phyloP scores from a whole-genome alignment of 2,329 filamentous ascomycete species.

The Sordariomycetes sp. region DNA sequence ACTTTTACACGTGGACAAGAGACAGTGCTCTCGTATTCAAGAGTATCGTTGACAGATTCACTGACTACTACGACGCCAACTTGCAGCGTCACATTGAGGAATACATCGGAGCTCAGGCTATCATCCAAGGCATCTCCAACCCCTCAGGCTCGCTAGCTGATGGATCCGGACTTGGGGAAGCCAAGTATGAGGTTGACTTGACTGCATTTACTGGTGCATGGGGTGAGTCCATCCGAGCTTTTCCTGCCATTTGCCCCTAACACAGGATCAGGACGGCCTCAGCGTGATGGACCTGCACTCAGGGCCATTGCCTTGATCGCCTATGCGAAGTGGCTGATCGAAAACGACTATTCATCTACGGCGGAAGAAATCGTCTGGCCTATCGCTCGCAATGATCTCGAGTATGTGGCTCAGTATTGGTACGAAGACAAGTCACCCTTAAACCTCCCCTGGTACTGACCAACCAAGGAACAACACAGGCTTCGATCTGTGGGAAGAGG shows the following conservation, averaged over 20 bases:
- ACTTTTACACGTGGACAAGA: conserved; percentile 73
- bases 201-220: conserved; percentile 57
- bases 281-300: conserved; percentile 66
- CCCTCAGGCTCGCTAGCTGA: conserved; percentile 52
- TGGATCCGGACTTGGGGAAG: conserved; percentile 55
- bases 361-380: conserved; percentile 58
- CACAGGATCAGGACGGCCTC: conserved; percentile 10
- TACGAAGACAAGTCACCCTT: neutral
- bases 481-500: conserved; percentile 81
- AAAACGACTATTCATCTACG: conserved; percentile 52
- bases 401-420: conserved; percentile 68
- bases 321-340: conserved; percentile 64
- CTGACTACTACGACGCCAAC: conserved; percentile 43
- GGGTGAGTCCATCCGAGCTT: conserved; percentile 25
- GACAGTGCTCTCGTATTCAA: conserved; percentile 69
- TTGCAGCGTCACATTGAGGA: conserved; percentile 56
- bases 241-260: neutral
- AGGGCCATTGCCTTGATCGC: conserved; percentile 64
- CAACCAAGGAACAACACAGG: conserved; percentile 47
- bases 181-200: conserved; percentile 62
- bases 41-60: conserved; percentile 56
- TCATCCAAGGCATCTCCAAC: conserved; percentile 58
- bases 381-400: conserved; percentile 65
- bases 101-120: conserved; percentile 59
- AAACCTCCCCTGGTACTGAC: neutral